Percentiles rank a stretch among this genome's conserved stretches.
These are phyloP conservation scores for Carex arenaria DNA, from an alignment of 202 grass and related monocot species.

Conservation along the genomic window DNA sequence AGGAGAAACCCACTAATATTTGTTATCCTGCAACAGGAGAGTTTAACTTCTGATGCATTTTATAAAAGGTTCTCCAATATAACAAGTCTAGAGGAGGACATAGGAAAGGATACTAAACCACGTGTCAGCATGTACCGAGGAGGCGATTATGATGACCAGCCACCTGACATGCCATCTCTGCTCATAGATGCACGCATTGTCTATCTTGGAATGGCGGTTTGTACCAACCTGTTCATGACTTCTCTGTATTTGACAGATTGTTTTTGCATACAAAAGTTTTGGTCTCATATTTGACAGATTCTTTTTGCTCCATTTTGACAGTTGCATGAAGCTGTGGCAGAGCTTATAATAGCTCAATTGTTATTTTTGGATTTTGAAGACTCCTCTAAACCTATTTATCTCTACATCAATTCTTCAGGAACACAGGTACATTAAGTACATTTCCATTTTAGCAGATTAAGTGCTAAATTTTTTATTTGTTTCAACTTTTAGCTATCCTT, in stretches of 20 bases:
- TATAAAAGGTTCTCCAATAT: conserved; percentile 60
- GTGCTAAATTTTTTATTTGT: background rate
- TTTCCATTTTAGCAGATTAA: background rate
- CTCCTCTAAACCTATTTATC: conserved; percentile 73
- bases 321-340: conserved; percentile 71
- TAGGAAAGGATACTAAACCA: conserved; percentile 29
- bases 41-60: conserved; percentile 50
- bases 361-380: conserved; percentile 77
- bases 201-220: conserved; percentile 87
- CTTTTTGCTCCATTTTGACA: conserved; percentile 27
- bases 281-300: conserved; percentile 24
- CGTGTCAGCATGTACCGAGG: conserved; percentile 58
- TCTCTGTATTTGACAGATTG: background rate
- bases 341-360: conserved; percentile 85
- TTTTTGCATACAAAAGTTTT: background rate
- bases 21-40: conserved; percentile 50
- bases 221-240: conserved; percentile 16
- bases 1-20: background rate
- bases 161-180: conserved; percentile 86
- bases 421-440: conserved; percentile 44
- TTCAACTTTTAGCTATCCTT: background rate
- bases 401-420: conserved; percentile 74
- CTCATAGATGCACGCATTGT: conserved; percentile 74
- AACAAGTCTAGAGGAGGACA: conserved; percentile 27
- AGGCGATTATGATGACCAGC: conserved; percentile 44